Evolutionary conservation across 495 filamentous ascomycete genomes (phyloP).

Genomic region (Penicillium mononematosum): DNA sequence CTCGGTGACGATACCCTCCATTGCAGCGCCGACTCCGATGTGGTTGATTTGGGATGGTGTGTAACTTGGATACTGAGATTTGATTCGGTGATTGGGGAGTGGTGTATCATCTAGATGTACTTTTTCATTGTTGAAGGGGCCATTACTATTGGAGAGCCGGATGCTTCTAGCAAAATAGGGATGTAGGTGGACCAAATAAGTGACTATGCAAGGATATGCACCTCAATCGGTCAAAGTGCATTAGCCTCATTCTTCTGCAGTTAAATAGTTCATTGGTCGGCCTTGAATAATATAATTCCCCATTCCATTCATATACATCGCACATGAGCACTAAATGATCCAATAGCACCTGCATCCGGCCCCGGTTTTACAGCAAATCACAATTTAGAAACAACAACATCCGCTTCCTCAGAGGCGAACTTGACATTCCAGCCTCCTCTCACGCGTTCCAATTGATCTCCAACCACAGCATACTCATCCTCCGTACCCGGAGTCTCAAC

Average conservation of each 20-base stretch:
- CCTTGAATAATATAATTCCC: background rate
- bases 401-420: slow-evolving; percentile 7
- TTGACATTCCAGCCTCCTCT: slow-evolving; percentile 17
- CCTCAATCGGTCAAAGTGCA: background rate
- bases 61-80: too few relatives aligned
- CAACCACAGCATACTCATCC: background rate
- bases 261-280: background rate
- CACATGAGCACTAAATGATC: background rate
- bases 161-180: too few relatives aligned
- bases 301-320: background rate
- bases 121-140: too few relatives aligned
- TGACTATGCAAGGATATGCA: background rate
- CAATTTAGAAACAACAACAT: slow-evolving; percentile 11
- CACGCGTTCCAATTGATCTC: background rate
- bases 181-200: too few relatives aligned
- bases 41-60: too few relatives aligned
- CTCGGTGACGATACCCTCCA: slow-evolving; percentile 9
- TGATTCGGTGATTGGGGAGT: too few relatives aligned
- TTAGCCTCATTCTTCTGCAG: background rate
- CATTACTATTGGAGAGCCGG: too few relatives aligned
- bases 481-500: slow-evolving; percentile 15
- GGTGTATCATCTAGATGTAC: too few relatives aligned
- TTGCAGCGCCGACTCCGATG: too few relatives aligned
- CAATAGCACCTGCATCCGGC: background rate
- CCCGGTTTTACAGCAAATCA: background rate